A percentile compares a stretch with the other conserved stretches of the same genome.
phyloP scores from a whole-genome alignment of 768 basidiomycete genomes.

The Trametes cinnabarina region DNA sequence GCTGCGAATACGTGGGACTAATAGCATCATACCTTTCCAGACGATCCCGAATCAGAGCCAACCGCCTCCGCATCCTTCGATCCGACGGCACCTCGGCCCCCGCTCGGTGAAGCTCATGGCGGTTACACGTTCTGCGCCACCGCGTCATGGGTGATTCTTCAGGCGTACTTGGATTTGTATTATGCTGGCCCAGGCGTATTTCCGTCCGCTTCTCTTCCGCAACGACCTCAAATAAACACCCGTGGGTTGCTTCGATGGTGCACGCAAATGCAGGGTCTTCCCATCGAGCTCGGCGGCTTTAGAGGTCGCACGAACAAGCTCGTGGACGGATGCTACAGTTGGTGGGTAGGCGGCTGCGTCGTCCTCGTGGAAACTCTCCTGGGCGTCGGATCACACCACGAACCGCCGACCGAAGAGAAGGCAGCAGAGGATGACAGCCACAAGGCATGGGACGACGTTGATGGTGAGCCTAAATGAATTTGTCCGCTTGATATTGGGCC shows the following conservation, averaged over 20 bases:
- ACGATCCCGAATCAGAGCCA: conserved; percentile 3
- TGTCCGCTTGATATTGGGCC: neutral
- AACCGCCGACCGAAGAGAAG: conserved; percentile 27
- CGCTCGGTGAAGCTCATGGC: conserved; percentile 94
- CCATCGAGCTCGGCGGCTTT: conserved; percentile 88
- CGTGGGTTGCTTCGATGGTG: conserved; percentile 73
- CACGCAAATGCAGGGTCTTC: conserved; percentile 78
- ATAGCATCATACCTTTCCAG: conserved; percentile 3
- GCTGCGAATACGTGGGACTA: too few relatives aligned
- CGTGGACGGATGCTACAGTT: conserved; percentile 99
- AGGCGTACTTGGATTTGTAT: conserved; percentile 44
- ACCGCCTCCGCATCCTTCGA: neutral
- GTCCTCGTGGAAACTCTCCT: conserved; percentile 62
- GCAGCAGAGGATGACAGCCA: conserved; percentile 30
- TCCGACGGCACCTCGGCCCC: conserved; percentile 54
- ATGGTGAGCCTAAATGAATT: conserved; percentile 45
- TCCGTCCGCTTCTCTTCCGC: conserved; percentile 17
- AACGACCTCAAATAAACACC: conserved; percentile 51
- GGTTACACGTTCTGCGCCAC: conserved; percentile 96
- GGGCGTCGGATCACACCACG: conserved; percentile 23
- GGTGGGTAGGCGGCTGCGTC: conserved; percentile 97
- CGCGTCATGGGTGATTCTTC: conserved; percentile 78
- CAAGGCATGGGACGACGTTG: conserved; percentile 67
- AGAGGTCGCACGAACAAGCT: conserved; percentile 93
- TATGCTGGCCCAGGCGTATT: conserved; percentile 6